Base-by-base conservation (phyloP, 2,329 filamentous ascomycete species). In the Fusarium coffeatum region DNA sequence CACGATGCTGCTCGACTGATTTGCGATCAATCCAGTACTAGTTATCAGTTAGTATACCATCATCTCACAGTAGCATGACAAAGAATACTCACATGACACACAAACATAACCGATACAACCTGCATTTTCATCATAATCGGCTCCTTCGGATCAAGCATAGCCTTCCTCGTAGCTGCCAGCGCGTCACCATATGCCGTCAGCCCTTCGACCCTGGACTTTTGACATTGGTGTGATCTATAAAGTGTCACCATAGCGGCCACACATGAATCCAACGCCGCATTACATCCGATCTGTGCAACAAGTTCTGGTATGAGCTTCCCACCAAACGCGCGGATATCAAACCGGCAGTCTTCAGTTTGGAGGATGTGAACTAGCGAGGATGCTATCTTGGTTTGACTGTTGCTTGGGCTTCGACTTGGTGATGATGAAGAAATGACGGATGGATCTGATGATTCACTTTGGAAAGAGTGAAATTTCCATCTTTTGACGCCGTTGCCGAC, bases 1-100 rank as follows among this genome's bases (percentile, higher is more conserved):
- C 60, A 2, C 67, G 58, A 32, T 74, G 68, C n/a, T 50, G 41
- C 13, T 56, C 51, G 0, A 48, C 47, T 3, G 54, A 50, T 23
- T 68, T 72, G 5, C 66, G 66, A 16, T 75, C 72, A 9, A 75
- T 51, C 59, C 62, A 69, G 8, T 57, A 46, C 72, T 74, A 7
- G 3, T 13, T 25, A 25, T 25, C 23, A 25, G 23, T 25, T 25
- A 25, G 23, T 7, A 25, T 25, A 8, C 23, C 23, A 25, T 25
- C 23, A 25, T 25, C 8, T 25, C 23, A 25, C 23, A 25, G 7
- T 8, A 25, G 23, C 23, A 25, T 25, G 23, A 8, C 23, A 25
- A n/a, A n/a, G n/a, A n/a, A 8, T 6, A 40, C 63, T 40, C 25
- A 72, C 72, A 25, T 74, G 72, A 27, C 73, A 75, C 25, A 66